These are phyloP conservation scores for Asterophora lycoperdoides DNA, from an alignment of 768 basidiomycete genomes.

Conservation along the genomic window DNA sequence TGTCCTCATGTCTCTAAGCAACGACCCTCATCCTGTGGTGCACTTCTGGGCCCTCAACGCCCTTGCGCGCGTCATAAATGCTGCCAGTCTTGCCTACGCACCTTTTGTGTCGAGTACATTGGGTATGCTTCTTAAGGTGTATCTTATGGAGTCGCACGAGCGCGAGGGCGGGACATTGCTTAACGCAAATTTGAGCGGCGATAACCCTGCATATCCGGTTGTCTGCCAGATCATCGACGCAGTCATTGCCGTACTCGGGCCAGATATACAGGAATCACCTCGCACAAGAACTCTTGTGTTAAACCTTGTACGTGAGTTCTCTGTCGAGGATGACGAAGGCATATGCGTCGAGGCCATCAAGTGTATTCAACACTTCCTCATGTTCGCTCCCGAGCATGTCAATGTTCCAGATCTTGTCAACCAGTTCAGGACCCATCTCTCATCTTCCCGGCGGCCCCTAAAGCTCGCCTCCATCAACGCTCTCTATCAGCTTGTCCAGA, in stretches of 20 bases:
- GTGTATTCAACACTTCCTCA: constrained; percentile 94
- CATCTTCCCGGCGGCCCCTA: constrained; percentile 76
- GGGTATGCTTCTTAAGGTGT: constrained; percentile 87
- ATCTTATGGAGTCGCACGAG: constrained; percentile 88
- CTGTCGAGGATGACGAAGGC: constrained; percentile 80
- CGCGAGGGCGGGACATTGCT: constrained; percentile 82
- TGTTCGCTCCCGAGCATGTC: constrained; percentile 87
- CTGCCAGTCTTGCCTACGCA: constrained; percentile 87
- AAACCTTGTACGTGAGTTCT: constrained; percentile 82
- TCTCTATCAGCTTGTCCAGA: constrained; percentile 94
- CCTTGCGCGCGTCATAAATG: constrained; percentile 80
- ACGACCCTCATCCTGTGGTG: constrained; percentile 94
- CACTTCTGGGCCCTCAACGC: constrained; percentile 92
- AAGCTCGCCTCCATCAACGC: constrained; percentile 95
- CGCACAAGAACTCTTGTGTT: constrained; percentile 77
- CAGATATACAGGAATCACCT: constrained; percentile 88
- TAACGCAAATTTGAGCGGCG: constrained; percentile 84
- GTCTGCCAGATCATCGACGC: constrained; percentile 92
- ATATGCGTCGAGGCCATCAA: constrained; percentile 92
- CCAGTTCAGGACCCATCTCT: constrained; percentile 74
- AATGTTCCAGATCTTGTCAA: constrained; percentile 76
- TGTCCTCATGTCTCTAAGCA: constrained; percentile 89
- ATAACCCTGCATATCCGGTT: constrained; percentile 87
- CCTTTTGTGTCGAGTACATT: constrained; percentile 86
- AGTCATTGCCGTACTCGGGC: constrained; percentile 89